Conservation (phyloP, 306 rosid species). For the Adenanthera pavonina region DNA sequence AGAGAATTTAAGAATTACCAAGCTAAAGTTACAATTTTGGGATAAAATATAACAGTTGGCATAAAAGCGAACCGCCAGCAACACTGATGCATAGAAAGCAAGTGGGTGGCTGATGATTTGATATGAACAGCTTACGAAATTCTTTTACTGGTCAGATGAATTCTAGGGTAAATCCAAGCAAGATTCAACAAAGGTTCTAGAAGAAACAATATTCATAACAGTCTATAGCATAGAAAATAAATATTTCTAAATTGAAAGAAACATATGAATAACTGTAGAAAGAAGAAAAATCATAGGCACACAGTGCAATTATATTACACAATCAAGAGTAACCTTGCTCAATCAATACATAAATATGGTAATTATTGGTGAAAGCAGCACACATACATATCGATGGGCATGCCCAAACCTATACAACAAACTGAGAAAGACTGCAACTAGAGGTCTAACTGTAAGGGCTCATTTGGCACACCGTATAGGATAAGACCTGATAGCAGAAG, state of each 20-base stretch:
- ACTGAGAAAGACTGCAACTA: not conserved
- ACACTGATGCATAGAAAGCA: not conserved
- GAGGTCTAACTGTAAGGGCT: constrained; percentile 18
- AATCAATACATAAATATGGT: not conserved
- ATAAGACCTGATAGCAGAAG: no score
- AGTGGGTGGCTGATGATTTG: not conserved
- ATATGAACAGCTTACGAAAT: not conserved
- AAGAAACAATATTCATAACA: not conserved
- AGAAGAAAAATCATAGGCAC: not conserved
- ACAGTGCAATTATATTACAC: not conserved
- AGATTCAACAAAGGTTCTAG: not conserved
- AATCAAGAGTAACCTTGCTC: constrained; percentile 9
- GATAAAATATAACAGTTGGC: not conserved
- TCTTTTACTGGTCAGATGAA: not conserved
- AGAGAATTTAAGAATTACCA: constrained; percentile 8
- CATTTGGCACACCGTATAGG: no score
- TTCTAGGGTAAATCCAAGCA: not conserved
- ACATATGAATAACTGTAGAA: not conserved
- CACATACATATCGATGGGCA: constrained; percentile 6
- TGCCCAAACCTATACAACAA: not conserved
- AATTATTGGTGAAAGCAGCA: not conserved
- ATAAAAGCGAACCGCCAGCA: not conserved
- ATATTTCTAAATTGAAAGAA: constrained; percentile 22
- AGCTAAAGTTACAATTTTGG: not conserved
- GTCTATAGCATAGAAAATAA: constrained; percentile 22